Base-by-base conservation (phyloP, 345 rosid genomes). In the Camelina hispida region DNA sequence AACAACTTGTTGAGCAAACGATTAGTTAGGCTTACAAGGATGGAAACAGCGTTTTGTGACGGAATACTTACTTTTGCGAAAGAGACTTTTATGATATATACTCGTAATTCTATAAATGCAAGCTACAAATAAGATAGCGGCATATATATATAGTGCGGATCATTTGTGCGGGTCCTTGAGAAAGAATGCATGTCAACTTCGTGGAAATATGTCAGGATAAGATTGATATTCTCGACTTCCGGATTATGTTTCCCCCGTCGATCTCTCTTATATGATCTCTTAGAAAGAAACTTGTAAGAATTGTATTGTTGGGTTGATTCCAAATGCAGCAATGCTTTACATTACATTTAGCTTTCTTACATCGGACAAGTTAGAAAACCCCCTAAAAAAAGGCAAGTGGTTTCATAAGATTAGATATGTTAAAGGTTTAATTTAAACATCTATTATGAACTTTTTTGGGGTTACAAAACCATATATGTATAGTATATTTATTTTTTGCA, bases 181-280 rank as follows among this genome's bases (percentile, higher is more conserved):
- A 57, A 60, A 57, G 12, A 57, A 60, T 32, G 25, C 40, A 40
- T 23, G 25, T 68, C 62, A 30, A 68, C 18, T 9, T 68, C 25
- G 17, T 40, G 72, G 71, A 23, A 51, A 35, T 50, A 50, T 50
- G 46, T 50, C 16, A 8, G 48, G 48, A 43, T 63, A 63, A 44
- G 53, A 60, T 60, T 25, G 10, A 15, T 60, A 37, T 37, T 37
- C 47, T 38, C 65, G 15, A 10, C 14, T 57, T 58, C 37, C 9
- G 34, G 15, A 40, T 40, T 11, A 40, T 40, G 43, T 40, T 3
- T 40, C 43, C 43, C 40, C 3, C 1, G n/a, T 34, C 42, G 42
- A 28, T 38, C 42, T 10, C 62, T 56, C 62, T 28, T 30, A 10
- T 30, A 10, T 15, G 17, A 30, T 14, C 28, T 55, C 16, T 7